Base-by-base conservation (phyloP, 2,329 filamentous ascomycete genomes). In the Incumbomyces delicatus region DNA sequence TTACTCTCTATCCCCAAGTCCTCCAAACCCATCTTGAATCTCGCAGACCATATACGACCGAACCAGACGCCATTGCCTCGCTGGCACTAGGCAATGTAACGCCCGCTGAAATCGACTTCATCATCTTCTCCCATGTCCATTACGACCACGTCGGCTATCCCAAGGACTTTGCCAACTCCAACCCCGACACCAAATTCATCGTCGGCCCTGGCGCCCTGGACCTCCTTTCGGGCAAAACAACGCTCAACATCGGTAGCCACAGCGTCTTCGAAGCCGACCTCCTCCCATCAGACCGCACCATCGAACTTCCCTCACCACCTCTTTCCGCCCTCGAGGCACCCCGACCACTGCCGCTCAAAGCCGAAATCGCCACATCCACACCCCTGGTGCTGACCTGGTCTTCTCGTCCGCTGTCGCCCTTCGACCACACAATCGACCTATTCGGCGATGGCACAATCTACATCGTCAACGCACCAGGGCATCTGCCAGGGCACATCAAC, bases 41-140 rank as follows among this genome's bases (percentile, higher is more conserved):
- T 10, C 50, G 61, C 7, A 41, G 53, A 11, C 61, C 60, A 8
- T 41, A 60, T 14, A 41, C 47, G 5, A 56, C 53, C 3, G 36
- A 53, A 13, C 60, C 59, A 6, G 58, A 60, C 43, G 55, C 57
- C 3, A 49, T 58, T 7, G 49, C 60, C 20, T 65, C 61, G 38
- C 58, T 71, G 3, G 60, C 57, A 17, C 54, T 47, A 41, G 66
- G 66, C 1, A 63, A 64, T 1, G 43, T 71, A 14, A 50, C 40
- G 1, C 57, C 63, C 1, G 49, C 58, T 12, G 64, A 70, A 39
- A 66, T 70, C 17, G 66, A 70, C 51, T 63, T 59, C 47, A 59
- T 70, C 6, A 59, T 70, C 12, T 64, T 66, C 46, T 66, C 61
- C 12, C 67, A 70, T 55, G 64, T 67, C 50, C 38, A 65, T 53